Evolutionary conservation across 345 rosid genomes (phyloP), one percentile per base, ranked within the genome.

Genomic region (Euphorbia pulcherrima): DNA sequence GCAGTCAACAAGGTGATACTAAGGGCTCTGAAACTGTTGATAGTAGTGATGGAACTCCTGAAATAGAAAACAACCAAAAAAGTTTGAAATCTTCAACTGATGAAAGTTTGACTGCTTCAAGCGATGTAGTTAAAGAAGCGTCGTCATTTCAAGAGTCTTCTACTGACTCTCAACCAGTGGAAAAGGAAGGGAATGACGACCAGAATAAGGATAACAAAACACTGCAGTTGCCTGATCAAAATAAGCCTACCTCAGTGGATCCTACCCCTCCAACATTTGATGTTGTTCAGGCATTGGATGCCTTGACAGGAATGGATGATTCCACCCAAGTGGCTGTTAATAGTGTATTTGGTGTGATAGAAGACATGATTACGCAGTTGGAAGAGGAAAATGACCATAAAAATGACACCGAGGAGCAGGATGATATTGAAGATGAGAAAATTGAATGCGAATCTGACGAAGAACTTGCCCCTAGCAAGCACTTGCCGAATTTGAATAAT

Each of bases 261-360:
- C 71, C 87, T 60, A 73, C 16, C 61, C 67, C 72, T 54, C 56
- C 86, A 37, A 16, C 83, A 54, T 87, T 90, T 71, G 79, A 74
- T 72, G 92, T 89, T 70, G 78, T 83, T 48, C 83, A 87, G 77
- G 97, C 98, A 71, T 78, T 93, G 30, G 94, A 89, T 81, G 91
- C 98, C 67, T 78, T 89, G 68, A 80, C 97, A 37, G 97, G 91
- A 72, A 86, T 93, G 78, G 96, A 93, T 84, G 97, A 93, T 81
- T 85, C 97, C 68, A 90, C 97, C 39, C 98, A 90, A 78, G 86
- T 89, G 65, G 98, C 98, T 71, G 97, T 93, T 68, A 93, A 94
- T 66, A 94, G 88, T 75, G 97, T 90, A 72, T 90, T 89, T 52
- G 97, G 96, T 70, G 99, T 90, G 62, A 80, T 94, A 44, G 99